Conservation (phyloP, 441 rosid genomes). For the Jatropha podagrica region DNA sequence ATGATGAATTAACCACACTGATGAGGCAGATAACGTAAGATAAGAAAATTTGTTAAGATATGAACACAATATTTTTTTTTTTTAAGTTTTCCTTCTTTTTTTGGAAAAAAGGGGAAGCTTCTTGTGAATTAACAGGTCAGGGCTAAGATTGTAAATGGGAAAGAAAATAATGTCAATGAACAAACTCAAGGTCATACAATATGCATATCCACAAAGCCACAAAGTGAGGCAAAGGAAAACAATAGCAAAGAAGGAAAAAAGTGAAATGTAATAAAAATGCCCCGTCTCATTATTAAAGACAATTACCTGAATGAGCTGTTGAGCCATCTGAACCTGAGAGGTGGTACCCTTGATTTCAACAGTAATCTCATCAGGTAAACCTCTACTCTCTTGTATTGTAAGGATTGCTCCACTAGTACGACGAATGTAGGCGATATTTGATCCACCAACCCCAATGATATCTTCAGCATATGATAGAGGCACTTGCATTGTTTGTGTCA, state of each 20-base stretch:
- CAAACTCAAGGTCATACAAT: neutral
- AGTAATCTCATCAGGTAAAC: constrained; percentile 53
- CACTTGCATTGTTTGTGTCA: constrained; percentile 58
- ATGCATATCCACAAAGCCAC: neutral
- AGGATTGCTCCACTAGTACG: constrained; percentile 50
- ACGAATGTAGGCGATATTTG: constrained; percentile 56
- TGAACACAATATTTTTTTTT: neutral
- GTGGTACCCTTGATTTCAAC: constrained; percentile 59
- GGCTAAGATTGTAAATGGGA: neutral
- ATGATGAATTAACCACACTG: neutral
- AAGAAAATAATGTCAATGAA: neutral
- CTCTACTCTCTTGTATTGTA: constrained; percentile 49
- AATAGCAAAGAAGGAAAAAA: neutral
- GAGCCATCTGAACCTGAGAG: constrained; percentile 55
- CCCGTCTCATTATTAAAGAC: neutral
- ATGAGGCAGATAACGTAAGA: neutral
- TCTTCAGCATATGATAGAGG: constrained; percentile 59
- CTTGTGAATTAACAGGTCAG: no score
- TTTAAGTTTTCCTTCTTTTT: neutral
- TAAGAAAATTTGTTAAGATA: neutral
- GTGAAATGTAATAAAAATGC: neutral
- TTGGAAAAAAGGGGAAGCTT: no score
- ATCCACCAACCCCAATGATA: constrained; percentile 54
- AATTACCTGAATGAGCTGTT: constrained; percentile 51
- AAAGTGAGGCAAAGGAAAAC: neutral